Conservation (phyloP, 805 yeast species). For the Lipomyces orientalis region DNA sequence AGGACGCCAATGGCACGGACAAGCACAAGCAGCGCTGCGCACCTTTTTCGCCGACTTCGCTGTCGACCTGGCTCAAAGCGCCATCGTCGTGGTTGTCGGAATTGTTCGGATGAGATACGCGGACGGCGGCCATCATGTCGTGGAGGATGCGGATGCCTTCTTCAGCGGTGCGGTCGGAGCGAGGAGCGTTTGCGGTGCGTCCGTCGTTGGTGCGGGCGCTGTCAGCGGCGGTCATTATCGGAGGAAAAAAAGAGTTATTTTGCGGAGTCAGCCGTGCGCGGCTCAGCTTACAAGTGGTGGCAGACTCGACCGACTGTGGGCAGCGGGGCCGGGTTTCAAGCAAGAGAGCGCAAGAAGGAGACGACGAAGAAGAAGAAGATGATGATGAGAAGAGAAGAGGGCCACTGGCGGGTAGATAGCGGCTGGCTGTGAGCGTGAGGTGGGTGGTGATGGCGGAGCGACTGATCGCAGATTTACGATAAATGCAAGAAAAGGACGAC, state of each 20-base stretch:
- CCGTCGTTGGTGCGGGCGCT: background rate
- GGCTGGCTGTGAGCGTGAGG: background rate
- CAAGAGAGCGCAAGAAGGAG: background rate
- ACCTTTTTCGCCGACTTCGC: background rate
- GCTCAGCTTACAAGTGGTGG: background rate
- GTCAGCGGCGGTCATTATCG: background rate
- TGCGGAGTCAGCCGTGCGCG: background rate
- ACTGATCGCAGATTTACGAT: background rate
- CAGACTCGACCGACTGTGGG: background rate
- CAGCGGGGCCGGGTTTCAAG: background rate
- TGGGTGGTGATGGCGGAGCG: background rate
- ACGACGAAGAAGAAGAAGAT: background rate
- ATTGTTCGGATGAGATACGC: background rate
- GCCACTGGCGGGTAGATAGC: background rate
- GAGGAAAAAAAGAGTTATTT: background rate
- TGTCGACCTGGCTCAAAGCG: background rate
- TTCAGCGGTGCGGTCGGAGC: background rate
- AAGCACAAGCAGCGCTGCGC: background rate
- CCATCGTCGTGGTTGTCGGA: background rate
- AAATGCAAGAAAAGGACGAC: background rate
- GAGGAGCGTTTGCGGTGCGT: background rate
- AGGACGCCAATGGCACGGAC: background rate
- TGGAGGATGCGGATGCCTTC: slow-evolving; percentile 19
- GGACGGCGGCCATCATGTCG: slow-evolving; percentile 16
- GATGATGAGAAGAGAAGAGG: background rate